Conservation (phyloP, 2,329 filamentous ascomycete genomes). For the Didymella pomorum region DNA sequence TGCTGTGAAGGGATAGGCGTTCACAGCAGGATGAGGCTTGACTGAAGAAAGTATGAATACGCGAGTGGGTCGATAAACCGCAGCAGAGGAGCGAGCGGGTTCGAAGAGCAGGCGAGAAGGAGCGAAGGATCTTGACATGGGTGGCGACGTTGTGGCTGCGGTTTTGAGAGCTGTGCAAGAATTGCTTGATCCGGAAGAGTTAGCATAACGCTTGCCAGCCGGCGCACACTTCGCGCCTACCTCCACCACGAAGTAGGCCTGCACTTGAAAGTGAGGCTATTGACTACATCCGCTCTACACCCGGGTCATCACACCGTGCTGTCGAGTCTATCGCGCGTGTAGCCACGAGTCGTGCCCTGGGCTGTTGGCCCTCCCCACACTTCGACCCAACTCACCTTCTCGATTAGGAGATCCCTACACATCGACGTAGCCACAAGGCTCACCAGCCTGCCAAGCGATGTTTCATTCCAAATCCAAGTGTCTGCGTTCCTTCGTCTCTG, state of each 20-base stretch:
- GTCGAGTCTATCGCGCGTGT: neutral
- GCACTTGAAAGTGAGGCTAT: slow-evolving; percentile 4
- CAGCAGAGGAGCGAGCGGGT: neutral
- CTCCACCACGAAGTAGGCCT: slow-evolving; percentile 4
- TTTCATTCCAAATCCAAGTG: neutral
- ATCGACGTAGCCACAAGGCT: neutral
- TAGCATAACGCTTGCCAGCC: neutral
- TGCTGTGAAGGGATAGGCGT: slow-evolving; percentile 1
- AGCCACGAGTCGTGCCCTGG: slow-evolving; percentile 4
- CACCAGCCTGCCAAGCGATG: slow-evolving; percentile 7
- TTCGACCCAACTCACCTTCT: slow-evolving; percentile 17
- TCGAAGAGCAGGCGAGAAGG: neutral
- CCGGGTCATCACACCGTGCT: neutral
- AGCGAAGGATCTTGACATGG: neutral
- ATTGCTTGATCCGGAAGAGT: neutral
- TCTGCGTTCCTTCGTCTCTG: neutral
- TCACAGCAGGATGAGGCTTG: neutral
- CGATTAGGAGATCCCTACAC: slow-evolving; percentile 3
- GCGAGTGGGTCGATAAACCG: neutral
- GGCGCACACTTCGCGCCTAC: neutral
- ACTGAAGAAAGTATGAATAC: neutral
- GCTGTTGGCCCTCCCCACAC: slow-evolving; percentile 9
- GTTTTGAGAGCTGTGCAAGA: neutral
- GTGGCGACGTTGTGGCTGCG: neutral
- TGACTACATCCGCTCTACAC: slow-evolving; percentile 1